These are phyloP conservation scores for Leccinum rimulosum DNA, from an alignment of 768 basidiomycete species.

Conservation along the genomic window DNA sequence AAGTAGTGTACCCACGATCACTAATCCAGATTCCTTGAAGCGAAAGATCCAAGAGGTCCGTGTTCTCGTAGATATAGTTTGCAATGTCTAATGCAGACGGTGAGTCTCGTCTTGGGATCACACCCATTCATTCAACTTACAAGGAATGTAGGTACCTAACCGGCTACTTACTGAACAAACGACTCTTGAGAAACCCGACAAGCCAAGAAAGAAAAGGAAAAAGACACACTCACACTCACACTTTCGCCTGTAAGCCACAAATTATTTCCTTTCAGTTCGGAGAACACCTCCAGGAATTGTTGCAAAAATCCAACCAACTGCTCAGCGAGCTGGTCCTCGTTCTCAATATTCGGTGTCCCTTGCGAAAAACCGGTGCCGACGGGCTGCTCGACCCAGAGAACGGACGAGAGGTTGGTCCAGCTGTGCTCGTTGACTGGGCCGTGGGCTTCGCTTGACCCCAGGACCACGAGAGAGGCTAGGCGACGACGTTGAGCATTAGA, in stretches of 20 bases:
- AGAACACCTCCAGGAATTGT: constrained; percentile 75
- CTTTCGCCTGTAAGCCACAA: constrained; percentile 73
- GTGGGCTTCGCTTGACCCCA: constrained; percentile 62
- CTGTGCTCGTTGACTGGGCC: constrained; percentile 62
- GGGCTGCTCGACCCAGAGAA: constrained; percentile 77
- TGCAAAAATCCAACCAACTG: constrained; percentile 58
- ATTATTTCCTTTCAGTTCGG: constrained; percentile 69
- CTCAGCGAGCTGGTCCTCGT: constrained; percentile 56
- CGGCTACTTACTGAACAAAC: constrained; percentile 53
- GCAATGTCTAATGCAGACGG: constrained; percentile 54
- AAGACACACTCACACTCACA: constrained; percentile 45
- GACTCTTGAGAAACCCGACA: not conserved
- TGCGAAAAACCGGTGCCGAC: constrained; percentile 79
- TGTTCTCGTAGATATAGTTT: constrained; percentile 66
- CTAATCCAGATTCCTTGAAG: constrained; percentile 72
- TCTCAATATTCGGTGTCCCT: constrained; percentile 59
- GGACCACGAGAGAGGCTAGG: constrained; percentile 66
- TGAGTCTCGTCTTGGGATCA: not conserved
- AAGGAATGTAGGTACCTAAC: constrained; percentile 60
- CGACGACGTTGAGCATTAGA: not conserved
- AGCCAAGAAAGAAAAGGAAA: not conserved
- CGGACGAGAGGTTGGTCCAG: constrained; percentile 78
- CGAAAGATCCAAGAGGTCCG: constrained; percentile 48
- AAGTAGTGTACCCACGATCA: constrained; percentile 50
- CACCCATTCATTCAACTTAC: constrained; percentile 41